These are phyloP conservation scores for Pichia scutulata DNA, from an alignment of 805 yeast species.

Conservation along the genomic window DNA sequence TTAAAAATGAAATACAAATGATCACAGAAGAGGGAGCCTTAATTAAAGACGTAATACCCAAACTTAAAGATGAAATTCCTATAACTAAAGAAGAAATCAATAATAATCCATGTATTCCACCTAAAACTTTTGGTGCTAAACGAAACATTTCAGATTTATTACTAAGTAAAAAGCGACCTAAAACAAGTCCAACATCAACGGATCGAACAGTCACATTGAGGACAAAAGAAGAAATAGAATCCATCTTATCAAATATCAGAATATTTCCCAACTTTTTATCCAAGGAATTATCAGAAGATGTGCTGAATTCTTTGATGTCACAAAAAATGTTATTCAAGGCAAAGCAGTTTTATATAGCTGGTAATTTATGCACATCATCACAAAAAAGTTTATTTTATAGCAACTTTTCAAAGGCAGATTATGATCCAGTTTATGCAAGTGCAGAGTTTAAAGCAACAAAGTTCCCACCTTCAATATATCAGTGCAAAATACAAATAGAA, in stretches of 20 bases:
- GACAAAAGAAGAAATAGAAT: constrained; percentile 44
- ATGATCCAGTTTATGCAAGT: constrained; percentile 2
- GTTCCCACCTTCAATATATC: constrained; percentile 12
- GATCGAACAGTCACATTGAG: constrained; percentile 28
- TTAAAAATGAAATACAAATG: too few relatives aligned
- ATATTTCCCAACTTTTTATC: constrained; percentile 49
- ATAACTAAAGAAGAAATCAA: neutral
- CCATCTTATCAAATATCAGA: constrained; percentile 43
- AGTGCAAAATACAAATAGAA: constrained; percentile 12
- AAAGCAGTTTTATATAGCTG: constrained; percentile 53
- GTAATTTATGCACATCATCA: constrained; percentile 51
- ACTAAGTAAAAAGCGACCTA: neutral
- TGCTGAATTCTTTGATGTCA: constrained; percentile 36
- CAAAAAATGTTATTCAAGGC: constrained; percentile 34
- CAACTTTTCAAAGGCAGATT: constrained; percentile 8
- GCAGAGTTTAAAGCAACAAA: neutral
- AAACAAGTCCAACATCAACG: neutral
- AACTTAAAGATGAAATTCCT: neutral
- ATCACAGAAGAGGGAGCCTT: too few relatives aligned
- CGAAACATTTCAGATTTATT: neutral
- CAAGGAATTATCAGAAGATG: constrained; percentile 34
- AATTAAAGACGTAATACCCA: neutral
- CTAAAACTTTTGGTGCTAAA: neutral
- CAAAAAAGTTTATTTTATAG: constrained; percentile 36
- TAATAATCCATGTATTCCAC: neutral